These are phyloP conservation scores for Quercus phellos DNA, from an alignment of 331 rosid genomes.

Conservation along the genomic window DNA sequence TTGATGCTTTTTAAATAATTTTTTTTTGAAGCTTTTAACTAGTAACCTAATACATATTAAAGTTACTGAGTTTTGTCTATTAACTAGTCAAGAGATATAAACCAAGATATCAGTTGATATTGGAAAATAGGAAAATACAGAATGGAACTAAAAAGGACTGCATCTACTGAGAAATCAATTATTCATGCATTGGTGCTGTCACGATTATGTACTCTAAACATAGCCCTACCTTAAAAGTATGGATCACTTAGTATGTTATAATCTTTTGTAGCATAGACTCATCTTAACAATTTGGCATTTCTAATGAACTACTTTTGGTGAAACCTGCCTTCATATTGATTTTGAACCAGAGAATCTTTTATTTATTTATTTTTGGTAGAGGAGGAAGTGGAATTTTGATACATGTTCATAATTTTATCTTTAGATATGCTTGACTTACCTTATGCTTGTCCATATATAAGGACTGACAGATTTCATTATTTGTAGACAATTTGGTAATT, in stretches of 20 bases:
- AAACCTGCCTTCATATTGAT: neutral
- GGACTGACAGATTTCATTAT: slow-evolving; percentile 20
- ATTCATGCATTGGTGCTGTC: neutral
- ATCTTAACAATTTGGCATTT: neutral
- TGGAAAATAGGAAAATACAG: neutral
- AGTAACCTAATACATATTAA: neutral
- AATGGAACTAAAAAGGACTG: neutral
- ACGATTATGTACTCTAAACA: neutral
- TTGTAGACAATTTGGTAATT: slow-evolving; percentile 42
- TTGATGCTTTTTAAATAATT: too few species aligned
- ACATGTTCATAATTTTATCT: neutral
- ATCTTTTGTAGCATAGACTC: neutral
- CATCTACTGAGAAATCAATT: neutral
- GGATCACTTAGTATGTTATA: neutral
- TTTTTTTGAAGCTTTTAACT: neutral
- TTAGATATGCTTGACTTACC: slow-evolving; percentile 3
- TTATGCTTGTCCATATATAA: neutral
- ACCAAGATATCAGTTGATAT: neutral
- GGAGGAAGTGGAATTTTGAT: neutral
- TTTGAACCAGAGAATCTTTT: neutral
- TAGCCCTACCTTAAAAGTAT: neutral
- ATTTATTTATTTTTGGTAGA: neutral
- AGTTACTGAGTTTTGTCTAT: neutral
- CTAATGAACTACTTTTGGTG: neutral
- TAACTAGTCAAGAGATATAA: neutral